Conservation (phyloP, 2,329 filamentous ascomycete species). For the Dendryphion nanum region DNA sequence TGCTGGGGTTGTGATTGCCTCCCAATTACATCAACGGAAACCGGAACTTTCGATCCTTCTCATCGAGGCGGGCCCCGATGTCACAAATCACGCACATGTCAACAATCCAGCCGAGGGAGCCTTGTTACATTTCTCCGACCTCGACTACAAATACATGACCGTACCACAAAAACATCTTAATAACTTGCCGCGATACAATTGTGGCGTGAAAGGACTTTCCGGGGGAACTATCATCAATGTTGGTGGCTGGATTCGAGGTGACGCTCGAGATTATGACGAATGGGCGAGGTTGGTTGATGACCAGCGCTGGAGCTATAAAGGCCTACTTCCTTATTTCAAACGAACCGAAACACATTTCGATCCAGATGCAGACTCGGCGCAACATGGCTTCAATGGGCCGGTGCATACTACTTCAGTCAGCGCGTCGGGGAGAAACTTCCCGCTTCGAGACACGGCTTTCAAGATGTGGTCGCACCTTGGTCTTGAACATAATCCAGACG, state of each 20-base stretch:
- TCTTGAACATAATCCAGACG: conserved; percentile 11
- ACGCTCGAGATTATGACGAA: conserved; percentile 23
- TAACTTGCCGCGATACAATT: conserved; percentile 22
- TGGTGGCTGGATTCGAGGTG: conserved; percentile 25
- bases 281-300: conserved; percentile 25
- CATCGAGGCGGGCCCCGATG: conserved; percentile 33
- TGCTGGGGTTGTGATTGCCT: conserved; percentile 26
- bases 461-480: conserved; percentile 16
- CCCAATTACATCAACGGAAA: conserved; percentile 22
- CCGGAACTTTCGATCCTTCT: conserved; percentile 22
- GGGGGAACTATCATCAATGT: conserved; percentile 30
- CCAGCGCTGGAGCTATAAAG: conserved; percentile 25
- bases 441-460: conserved; percentile 13
- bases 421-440: conserved; percentile 16
- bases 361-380: conserved; percentile 11
- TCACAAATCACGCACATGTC: conserved; percentile 12
- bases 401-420: conserved; percentile 18
- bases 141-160: conserved; percentile 35
- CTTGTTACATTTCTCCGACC: conserved; percentile 21
- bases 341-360: conserved; percentile 22
- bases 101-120: conserved; percentile 16
- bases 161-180: conserved; percentile 29
- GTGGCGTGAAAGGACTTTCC: conserved; percentile 25
- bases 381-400: conserved; percentile 26
- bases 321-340: conserved; percentile 28